Conservation (phyloP, 2,329 filamentous ascomycete genomes). For the Cladosporium sp. region DNA sequence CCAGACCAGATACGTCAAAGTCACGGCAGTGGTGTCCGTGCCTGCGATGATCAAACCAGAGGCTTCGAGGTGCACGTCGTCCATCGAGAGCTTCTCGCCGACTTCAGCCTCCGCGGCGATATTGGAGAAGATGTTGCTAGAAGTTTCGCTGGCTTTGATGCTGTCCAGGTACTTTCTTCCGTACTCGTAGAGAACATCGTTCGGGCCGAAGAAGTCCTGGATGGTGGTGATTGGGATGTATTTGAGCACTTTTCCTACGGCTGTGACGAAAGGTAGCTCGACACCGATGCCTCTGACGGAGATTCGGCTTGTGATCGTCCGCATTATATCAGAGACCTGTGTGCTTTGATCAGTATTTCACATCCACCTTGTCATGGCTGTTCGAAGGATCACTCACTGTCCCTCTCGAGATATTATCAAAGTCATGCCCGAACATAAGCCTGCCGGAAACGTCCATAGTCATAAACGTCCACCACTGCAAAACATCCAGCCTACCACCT, state of each 20-base stretch:
- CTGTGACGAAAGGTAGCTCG: constrained; percentile 28
- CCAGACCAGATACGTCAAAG: constrained; percentile 30
- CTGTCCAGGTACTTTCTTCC: constrained; percentile 22
- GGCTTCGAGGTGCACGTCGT: constrained; percentile 30
- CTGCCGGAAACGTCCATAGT: constrained; percentile 37
- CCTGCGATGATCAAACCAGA: constrained; percentile 45
- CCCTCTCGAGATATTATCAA: constrained; percentile 36
- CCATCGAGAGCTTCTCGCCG: constrained; percentile 18
- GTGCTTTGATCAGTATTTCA: not conserved
- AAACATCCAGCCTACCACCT: constrained; percentile 34
- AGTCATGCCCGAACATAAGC: constrained; percentile 38
- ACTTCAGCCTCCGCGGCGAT: constrained; percentile 26
- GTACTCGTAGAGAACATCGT: constrained; percentile 19
- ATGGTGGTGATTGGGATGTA: constrained; percentile 19
- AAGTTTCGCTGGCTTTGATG: constrained; percentile 17
- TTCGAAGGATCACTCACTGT: constrained; percentile 20
- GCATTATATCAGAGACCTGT: constrained; percentile 28
- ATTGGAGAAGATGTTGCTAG: constrained; percentile 26
- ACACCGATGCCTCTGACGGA: constrained; percentile 30
- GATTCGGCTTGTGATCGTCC: constrained; percentile 26
- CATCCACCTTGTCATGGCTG: too few species aligned
- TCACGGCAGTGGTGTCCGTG: constrained; percentile 37
- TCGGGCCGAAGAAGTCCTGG: constrained; percentile 20
- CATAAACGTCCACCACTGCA: constrained; percentile 41
- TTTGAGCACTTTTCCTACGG: constrained; percentile 16